A percentile compares a stretch with the other conserved stretches of the same genome.
phyloP scores from a whole-genome alignment of 768 basidiomycete species.

The Cystofilobasidium macerans region DNA sequence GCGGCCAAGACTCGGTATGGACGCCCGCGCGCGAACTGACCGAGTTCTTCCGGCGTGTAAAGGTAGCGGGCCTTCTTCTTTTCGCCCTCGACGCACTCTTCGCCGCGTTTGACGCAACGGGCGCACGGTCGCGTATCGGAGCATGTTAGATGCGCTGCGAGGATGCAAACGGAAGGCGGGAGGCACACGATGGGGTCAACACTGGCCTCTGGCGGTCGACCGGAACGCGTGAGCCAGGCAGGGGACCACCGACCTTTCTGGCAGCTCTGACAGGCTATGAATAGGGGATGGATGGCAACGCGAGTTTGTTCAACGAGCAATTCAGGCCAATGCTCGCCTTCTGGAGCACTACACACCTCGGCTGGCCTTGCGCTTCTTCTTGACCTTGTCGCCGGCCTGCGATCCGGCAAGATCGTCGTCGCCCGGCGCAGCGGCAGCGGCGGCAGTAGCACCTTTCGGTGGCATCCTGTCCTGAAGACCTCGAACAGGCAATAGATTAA shows the following conservation, averaged over 20 bases:
- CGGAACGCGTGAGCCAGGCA: too few relatives aligned
- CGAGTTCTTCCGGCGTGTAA: slow-evolving; percentile 82
- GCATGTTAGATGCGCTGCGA: slow-evolving; percentile 2
- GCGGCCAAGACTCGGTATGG: too few relatives aligned
- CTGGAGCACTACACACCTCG: not conserved
- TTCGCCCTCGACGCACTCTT: slow-evolving; percentile 82
- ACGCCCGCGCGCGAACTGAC: slow-evolving; percentile 40
- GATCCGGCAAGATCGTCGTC: not conserved
- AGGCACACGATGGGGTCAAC: not conserved
- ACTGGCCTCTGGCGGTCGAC: too few relatives aligned
- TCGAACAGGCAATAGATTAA: too few relatives aligned
- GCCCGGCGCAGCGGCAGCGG: not conserved
- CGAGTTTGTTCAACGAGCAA: not conserved
- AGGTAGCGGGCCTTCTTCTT: slow-evolving; percentile 98
- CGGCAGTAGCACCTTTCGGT: not conserved
- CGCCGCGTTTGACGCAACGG: slow-evolving; percentile 85
- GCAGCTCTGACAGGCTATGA: slow-evolving; percentile 19
- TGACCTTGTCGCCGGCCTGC: not conserved
- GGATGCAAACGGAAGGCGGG: not conserved
- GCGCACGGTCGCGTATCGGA: slow-evolving; percentile 64
- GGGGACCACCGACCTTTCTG: slow-evolving; percentile 14
- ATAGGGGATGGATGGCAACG: too few relatives aligned
- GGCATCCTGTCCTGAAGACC: not conserved
- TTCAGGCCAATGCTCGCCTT: not conserved
- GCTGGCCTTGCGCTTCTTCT: slow-evolving; percentile 15